phyloP scores from a whole-genome alignment of 2,329 filamentous ascomycete genomes.

The Scedosporium minutisporum region DNA sequence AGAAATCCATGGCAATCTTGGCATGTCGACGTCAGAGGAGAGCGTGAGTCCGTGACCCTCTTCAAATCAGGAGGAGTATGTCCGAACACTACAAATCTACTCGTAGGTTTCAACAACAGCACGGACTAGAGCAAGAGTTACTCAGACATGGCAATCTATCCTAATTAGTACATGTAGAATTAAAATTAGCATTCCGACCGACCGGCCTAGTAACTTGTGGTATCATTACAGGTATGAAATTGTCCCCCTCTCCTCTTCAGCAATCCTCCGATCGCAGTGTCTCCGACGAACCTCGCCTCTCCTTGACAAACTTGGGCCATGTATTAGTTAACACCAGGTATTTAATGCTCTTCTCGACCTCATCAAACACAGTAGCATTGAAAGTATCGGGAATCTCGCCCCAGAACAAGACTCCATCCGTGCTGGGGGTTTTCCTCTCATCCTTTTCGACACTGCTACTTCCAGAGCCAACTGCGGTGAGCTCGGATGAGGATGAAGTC shows the following conservation, averaged over 20 bases:
- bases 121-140: neutral
- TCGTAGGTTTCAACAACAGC: neutral
- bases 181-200: neutral
- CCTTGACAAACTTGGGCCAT: slow-evolving; percentile 49
- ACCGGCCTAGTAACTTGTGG: neutral
- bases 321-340: slow-evolving; percentile 60
- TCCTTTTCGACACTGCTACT: neutral
- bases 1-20: too few relatives aligned
- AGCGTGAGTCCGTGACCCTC: too few relatives aligned
- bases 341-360: slow-evolving; percentile 50
- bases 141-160: neutral
- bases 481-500: slow-evolving; percentile 3
- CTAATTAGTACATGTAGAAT: neutral
- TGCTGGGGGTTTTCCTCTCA: neutral
- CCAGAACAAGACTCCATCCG: slow-evolving; percentile 21
- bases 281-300: slow-evolving; percentile 19
- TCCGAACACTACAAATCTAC: too few relatives aligned
- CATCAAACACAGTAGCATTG: slow-evolving; percentile 44
- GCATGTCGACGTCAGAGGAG: too few relatives aligned
- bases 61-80: too few relatives aligned
- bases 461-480: neutral
- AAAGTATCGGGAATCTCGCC: slow-evolving; percentile 40
- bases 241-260: neutral
- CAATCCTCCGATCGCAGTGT: neutral
- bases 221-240: neutral